A percentile compares a stretch with the other conserved stretches of the same genome.
These are phyloP conservation scores for Metschnikowia arizonensis DNA, from an alignment of 805 yeast genomes.

Conservation along the genomic window DNA sequence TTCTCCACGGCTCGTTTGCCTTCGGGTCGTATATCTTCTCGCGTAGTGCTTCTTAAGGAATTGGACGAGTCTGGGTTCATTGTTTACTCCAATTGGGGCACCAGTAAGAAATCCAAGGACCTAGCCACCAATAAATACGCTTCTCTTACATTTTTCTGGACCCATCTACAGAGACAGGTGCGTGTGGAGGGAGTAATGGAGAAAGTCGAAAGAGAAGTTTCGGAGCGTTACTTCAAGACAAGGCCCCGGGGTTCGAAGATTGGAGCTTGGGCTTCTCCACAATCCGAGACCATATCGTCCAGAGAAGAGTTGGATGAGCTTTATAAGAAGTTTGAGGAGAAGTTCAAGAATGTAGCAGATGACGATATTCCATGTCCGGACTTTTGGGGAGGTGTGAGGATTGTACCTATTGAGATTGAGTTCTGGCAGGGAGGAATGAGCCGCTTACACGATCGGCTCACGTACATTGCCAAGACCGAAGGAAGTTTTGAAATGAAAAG, in stretches of 20 bases:
- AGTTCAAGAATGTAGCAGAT: constrained; percentile 53
- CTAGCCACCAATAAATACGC: constrained; percentile 70
- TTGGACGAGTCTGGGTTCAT: constrained; percentile 81
- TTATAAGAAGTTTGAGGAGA: constrained; percentile 45
- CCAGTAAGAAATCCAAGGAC: constrained; percentile 78
- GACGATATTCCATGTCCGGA: constrained; percentile 85
- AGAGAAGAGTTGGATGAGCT: constrained; percentile 61
- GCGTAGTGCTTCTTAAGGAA: constrained; percentile 85
- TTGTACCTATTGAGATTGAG: constrained; percentile 86
- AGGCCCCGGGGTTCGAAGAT: constrained; percentile 91
- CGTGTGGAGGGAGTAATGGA: constrained; percentile 86
- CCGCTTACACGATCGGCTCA: constrained; percentile 85
- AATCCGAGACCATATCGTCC: constrained; percentile 54
- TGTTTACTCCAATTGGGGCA: constrained; percentile 87
- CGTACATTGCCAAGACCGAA: constrained; percentile 46
- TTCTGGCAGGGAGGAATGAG: constrained; percentile 96
- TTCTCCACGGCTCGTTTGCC: constrained; percentile 89
- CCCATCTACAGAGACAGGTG: constrained; percentile 83
- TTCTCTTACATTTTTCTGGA: constrained; percentile 89
- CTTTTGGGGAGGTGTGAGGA: constrained; percentile 91
- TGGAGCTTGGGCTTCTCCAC: constrained; percentile 97
- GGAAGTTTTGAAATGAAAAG: constrained; percentile 60
- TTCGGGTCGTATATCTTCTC: constrained; percentile 81
- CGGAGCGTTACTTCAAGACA: constrained; percentile 73
- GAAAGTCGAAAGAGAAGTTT: constrained; percentile 65